Evolutionary conservation across 768 basidiomycete species (phyloP).

Genomic region (Phlegmacium glaucopus): DNA sequence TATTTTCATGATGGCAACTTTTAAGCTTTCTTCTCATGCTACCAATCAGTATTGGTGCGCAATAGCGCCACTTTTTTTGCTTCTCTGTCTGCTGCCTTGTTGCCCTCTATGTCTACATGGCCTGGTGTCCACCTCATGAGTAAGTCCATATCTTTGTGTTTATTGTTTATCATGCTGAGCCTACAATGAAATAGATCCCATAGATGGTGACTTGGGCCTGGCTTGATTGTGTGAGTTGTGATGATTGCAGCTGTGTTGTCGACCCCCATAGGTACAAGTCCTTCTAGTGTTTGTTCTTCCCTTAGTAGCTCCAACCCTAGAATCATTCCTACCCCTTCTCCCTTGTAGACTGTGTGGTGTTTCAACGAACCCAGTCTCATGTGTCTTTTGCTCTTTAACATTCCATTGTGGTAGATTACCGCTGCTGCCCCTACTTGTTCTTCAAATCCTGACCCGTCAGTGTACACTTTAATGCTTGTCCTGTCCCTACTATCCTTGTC

Average conservation of each 20-base stretch:
- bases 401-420: constrained; percentile 7
- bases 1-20: no score
- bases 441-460: neutral
- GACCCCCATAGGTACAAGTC: neutral
- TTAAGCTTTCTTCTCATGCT: no score
- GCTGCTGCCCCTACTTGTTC: constrained; percentile 7
- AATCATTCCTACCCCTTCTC: constrained; percentile 6
- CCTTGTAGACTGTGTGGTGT: constrained; percentile 11
- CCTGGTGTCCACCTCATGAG: no score
- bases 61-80: no score
- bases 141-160: neutral
- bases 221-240: neutral
- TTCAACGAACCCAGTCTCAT: constrained; percentile 2
- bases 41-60: no score
- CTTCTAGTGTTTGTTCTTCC: neutral
- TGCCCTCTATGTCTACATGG: constrained; percentile 1
- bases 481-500: neutral
- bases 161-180: neutral
- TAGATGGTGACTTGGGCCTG: constrained; percentile 2
- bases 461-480: neutral
- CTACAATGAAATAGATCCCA: neutral
- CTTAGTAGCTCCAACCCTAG: neutral
- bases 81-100: constrained; percentile 3
- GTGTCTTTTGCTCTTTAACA: neutral
- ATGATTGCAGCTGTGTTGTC: constrained; percentile 1